A percentile compares a stretch with the other conserved stretches of the same genome.
Evolutionary conservation across 1,284 basidiomycete genomes (phyloP).

Genomic region (Ustilago sp.): DNA sequence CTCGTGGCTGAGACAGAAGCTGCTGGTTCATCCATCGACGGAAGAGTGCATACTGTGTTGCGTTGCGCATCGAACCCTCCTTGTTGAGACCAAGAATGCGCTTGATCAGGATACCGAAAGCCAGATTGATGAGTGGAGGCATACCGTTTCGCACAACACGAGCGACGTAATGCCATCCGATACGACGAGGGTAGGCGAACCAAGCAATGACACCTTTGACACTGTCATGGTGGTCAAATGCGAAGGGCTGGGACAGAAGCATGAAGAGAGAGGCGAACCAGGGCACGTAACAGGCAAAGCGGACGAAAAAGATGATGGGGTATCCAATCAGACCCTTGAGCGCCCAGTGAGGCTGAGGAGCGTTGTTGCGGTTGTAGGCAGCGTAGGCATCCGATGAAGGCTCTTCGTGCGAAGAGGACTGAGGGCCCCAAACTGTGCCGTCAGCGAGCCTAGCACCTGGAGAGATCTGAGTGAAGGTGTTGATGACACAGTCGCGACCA

Average conservation of each 20-base stretch:
- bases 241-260: slow-evolving; percentile 67
- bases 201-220: slow-evolving; percentile 68
- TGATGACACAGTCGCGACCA: slow-evolving; percentile 69
- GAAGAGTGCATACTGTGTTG: slow-evolving; percentile 66
- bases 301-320: slow-evolving; percentile 61
- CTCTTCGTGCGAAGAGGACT: slow-evolving; percentile 68
- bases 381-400: slow-evolving; percentile 68
- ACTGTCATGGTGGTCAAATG: slow-evolving; percentile 66
- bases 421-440: slow-evolving; percentile 69
- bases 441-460: slow-evolving; percentile 68
- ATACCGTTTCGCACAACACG: slow-evolving; percentile 67
- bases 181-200: slow-evolving; percentile 68
- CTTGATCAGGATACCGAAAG: slow-evolving; percentile 65
- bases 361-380: slow-evolving; percentile 66
- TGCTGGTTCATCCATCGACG: slow-evolving; percentile 67
- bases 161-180: slow-evolving; percentile 69
- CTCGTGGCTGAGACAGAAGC: slow-evolving; percentile 64
- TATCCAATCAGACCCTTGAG: slow-evolving; percentile 64
- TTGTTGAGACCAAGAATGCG: slow-evolving; percentile 66
- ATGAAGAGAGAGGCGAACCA: slow-evolving; percentile 69
- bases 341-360: slow-evolving; percentile 61
- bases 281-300: slow-evolving; percentile 65
- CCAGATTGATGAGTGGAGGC: slow-evolving; percentile 67
- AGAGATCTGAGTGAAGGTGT: slow-evolving; percentile 69
- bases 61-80: slow-evolving; percentile 69